Evolutionary conservation across 192 early-diverging fungal species (phyloP).

Genomic region (Coemansia reversa): DNA sequence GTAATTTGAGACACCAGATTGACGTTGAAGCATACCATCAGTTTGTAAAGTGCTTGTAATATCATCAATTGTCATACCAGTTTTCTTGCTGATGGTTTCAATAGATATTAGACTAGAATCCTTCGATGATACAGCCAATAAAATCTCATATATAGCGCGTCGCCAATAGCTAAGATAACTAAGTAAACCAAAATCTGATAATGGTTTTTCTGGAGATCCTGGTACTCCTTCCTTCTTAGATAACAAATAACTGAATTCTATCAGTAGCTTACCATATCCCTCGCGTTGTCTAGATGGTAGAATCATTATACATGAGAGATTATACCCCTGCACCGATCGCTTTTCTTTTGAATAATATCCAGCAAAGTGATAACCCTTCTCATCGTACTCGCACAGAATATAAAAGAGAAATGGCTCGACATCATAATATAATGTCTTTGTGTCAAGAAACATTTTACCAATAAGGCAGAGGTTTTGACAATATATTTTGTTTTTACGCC

Average conservation of each 20-base stretch:
- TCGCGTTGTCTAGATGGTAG: conserved; percentile 83
- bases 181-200: conserved; percentile 84
- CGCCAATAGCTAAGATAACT: conserved; percentile 92
- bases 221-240: conserved; percentile 71
- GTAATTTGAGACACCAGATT: conserved; percentile 33
- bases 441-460: conserved; percentile 96
- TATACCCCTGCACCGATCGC: conserved; percentile 75
- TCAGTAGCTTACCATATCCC: conserved; percentile 90
- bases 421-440: conserved; percentile 97
- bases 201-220: conserved; percentile 87
- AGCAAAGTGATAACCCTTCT: conserved; percentile 80
- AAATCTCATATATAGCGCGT: conserved; percentile 65
- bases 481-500: conserved; percentile 95
- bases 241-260: conserved; percentile 89
- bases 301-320: conserved; percentile 94
- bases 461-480: conserved; percentile 97
- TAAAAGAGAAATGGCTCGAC: conserved; percentile 98
- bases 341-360: conserved; percentile 99
- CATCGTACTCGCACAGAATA: conserved; percentile 76
- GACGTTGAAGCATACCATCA: conserved; percentile 45
- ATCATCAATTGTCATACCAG: conserved; percentile 80
- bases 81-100: conserved; percentile 62
- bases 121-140: conserved; percentile 44
- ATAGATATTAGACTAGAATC: conserved; percentile 24
- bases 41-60: conserved; percentile 74